A percentile compares a stretch with the other conserved stretches of the same genome.
phyloP scores from a whole-genome alignment of 768 basidiomycete genomes.

The Steccherinum ochraceum region DNA sequence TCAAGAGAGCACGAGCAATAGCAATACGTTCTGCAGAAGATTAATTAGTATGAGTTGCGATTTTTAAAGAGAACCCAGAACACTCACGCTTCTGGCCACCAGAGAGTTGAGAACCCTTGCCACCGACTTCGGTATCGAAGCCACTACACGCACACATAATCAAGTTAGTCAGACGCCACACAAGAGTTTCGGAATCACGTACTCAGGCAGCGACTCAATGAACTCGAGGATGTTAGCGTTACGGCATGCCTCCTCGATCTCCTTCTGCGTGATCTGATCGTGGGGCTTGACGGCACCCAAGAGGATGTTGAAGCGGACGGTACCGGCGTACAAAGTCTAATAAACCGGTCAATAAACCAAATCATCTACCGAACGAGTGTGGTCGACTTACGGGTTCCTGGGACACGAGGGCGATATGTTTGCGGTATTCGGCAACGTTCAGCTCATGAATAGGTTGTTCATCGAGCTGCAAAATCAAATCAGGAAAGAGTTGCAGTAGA shows the following conservation, averaged over 20 bases:
- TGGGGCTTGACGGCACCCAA: slow-evolving; percentile 79
- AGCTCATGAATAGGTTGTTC: slow-evolving; percentile 67
- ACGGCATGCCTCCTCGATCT: slow-evolving; percentile 80
- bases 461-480: slow-evolving; percentile 46
- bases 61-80: neutral
- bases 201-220: slow-evolving; percentile 81
- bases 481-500: slow-evolving; percentile 2
- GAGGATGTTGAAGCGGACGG: slow-evolving; percentile 85
- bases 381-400: too few relatives aligned
- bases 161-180: too few relatives aligned
- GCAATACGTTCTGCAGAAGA: slow-evolving; percentile 34
- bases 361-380: too few relatives aligned
- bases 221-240: slow-evolving; percentile 91
- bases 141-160: too few relatives aligned
- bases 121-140: slow-evolving; percentile 89
- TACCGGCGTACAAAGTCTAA: slow-evolving; percentile 84
- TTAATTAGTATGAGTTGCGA: neutral
- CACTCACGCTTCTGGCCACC: slow-evolving; percentile 81
- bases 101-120: slow-evolving; percentile 84
- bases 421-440: slow-evolving; percentile 83
- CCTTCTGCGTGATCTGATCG: slow-evolving; percentile 77
- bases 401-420: slow-evolving; percentile 84
- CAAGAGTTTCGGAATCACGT: too few relatives aligned
- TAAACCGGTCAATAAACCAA: too few relatives aligned
- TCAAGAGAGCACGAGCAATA: slow-evolving; percentile 24